These are phyloP conservation scores for Ettlia oleoabundans DNA, from an alignment of 139 green algal genomes.

Conservation along the genomic window DNA sequence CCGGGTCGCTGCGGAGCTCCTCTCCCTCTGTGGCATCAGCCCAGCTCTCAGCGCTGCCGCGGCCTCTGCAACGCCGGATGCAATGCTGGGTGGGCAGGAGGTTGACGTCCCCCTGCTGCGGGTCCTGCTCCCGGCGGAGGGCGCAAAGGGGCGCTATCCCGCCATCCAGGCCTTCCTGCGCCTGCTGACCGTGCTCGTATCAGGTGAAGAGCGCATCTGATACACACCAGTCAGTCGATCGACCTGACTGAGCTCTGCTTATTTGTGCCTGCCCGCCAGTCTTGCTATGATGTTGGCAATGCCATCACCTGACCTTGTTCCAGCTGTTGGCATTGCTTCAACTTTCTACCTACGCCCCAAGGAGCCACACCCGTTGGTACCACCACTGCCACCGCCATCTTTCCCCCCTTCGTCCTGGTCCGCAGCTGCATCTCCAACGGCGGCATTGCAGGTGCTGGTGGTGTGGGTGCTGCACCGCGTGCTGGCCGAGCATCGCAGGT, in stretches of 20 bases:
- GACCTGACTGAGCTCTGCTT: background rate
- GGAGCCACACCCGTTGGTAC: too few species aligned
- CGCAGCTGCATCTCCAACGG: conserved; percentile 14
- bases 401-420: background rate
- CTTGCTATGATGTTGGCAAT: background rate
- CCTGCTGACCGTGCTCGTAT: conserved; percentile 51
- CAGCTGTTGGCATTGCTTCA: too few species aligned
- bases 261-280: background rate
- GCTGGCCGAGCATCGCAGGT: conserved; percentile 37
- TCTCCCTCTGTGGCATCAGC: conserved; percentile 24
- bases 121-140: conserved; percentile 42
- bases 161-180: conserved; percentile 48
- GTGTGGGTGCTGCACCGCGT: conserved; percentile 49
- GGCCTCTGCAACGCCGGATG: background rate
- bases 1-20: conserved; percentile 47
- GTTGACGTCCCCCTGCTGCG: conserved; percentile 20
- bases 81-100: background rate
- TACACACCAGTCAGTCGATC: background rate
- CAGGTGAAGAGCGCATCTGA: conserved; percentile 22
- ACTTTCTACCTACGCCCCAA: too few species aligned
- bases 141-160: conserved; percentile 49
- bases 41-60: background rate
- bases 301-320: too few species aligned
- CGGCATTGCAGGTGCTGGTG: conserved; percentile 37
- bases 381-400: background rate